Evolutionary conservation across 768 basidiomycete species (phyloP).

Genomic region (Hortiboletus campestris): DNA sequence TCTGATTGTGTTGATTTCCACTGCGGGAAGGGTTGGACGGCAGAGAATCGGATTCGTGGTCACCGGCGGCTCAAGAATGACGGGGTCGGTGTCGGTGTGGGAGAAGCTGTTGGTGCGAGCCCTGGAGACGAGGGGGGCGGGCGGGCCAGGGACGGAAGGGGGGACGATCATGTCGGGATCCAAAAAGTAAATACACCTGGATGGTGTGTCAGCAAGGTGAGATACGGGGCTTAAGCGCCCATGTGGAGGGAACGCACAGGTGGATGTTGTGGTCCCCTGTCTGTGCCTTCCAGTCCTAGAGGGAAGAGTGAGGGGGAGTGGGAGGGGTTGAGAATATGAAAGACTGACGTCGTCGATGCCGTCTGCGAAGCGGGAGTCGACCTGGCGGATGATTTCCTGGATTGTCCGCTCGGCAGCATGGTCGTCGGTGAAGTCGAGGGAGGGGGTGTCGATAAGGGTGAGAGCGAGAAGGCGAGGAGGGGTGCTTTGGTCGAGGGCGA

Average conservation of each 20-base stretch:
- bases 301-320: conserved; percentile 18
- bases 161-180: conserved; percentile 81
- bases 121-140: conserved; percentile 65
- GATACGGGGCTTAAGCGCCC: conserved; percentile 31
- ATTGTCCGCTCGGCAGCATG: conserved; percentile 60
- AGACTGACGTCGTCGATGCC: conserved; percentile 74
- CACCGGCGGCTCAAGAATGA: conserved; percentile 78
- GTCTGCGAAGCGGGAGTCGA: conserved; percentile 72
- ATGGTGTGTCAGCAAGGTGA: conserved; percentile 19
- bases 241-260: conserved; percentile 49
- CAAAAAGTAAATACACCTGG: conserved; percentile 83
- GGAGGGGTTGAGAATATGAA: conserved; percentile 14
- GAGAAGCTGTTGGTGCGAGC: conserved; percentile 71
- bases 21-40: conserved; percentile 62
- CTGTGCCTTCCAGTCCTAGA: conserved; percentile 69
- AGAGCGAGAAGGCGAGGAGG: conserved; percentile 54
- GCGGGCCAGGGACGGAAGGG: conserved; percentile 62
- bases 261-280: conserved; percentile 78
- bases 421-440: conserved; percentile 72
- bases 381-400: conserved; percentile 64
- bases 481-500: conserved; percentile 48
- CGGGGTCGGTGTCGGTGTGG: conserved; percentile 68
- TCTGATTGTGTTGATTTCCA: conserved; percentile 76
- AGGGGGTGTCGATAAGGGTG: conserved; percentile 79
- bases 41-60: conserved; percentile 68